Evolutionary conservation across 192 early-diverging fungal genomes (phyloP), one percentile per base, ranked within the genome.

Genomic region (Backusella tarrabulga): DNA sequence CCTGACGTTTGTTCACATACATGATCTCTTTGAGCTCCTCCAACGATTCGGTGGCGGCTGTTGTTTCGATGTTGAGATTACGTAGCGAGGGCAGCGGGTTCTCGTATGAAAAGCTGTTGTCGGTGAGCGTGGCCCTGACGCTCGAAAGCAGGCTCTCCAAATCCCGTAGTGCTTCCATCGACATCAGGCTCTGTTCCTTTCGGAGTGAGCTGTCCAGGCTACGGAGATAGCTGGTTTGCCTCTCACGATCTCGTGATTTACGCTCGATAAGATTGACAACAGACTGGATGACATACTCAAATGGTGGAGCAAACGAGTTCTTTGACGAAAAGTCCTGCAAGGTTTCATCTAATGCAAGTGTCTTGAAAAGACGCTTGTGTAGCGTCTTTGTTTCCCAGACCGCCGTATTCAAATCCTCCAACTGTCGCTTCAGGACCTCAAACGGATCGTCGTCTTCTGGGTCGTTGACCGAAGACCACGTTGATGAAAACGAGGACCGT

Each of bases 311-410:
- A 70, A 71, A 75, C 14, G 42, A 67, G 46, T 78, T 44, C 21
- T 46, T 44, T n/a, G 70, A 1, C 38, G 67, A 38, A 23, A 68
- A 70, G 42, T 42, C 63, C 23, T 71, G 63, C 3, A 79, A 78
- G 26, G 72, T 75, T 76, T 81, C 76, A 70, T 84, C 76, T 21
- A 79, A 67, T 21, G 75, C 35, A n/a, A 84, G 67, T 5, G 83
- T 80, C 44, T 84, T 78, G 44, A 76, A 68, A 4, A 84, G 69
- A n/a, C 83, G 79, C 38, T 84, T 84, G 63, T 84, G 83, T 8
- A 84, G 69, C 8, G 83, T 84, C 44, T 84, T 84, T 19, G 83
- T 80, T 67, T 84, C 83, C 83, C 83, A 84, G 7, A 80, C 83
- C 0, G 74, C 79, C 1, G 79, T 71, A 68, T 84, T 84, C n/a